A percentile compares a stretch with the other conserved stretches of the same genome.
These are phyloP conservation scores for Simmondsia chinensis DNA, from an alignment of 148 eudicot species.

Conservation along the genomic window DNA sequence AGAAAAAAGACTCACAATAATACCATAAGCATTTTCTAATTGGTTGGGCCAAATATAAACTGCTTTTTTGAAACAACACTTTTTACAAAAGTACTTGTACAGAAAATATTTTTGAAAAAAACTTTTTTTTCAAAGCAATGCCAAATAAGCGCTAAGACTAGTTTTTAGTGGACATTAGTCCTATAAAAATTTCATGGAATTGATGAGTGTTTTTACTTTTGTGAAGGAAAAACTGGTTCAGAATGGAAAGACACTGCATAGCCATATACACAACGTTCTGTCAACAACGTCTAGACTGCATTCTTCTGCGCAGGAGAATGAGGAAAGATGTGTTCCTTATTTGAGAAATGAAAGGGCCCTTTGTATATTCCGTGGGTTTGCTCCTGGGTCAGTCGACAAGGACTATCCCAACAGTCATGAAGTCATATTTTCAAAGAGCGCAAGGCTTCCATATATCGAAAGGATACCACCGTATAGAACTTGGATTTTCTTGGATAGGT, in stretches of 20 bases:
- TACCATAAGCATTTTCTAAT: too few relatives aligned
- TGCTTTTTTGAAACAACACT: too few relatives aligned
- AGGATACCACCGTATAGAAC: conserved; percentile 71
- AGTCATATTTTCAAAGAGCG: conserved; percentile 29
- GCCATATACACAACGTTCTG: conserved; percentile 33
- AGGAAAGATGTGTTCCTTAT: conserved; percentile 30
- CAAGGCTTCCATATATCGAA: conserved; percentile 47
- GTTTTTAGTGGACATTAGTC: not conserved
- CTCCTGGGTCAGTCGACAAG: conserved; percentile 36
- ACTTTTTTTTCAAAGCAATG: too few relatives aligned
- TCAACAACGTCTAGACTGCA: conserved; percentile 21
- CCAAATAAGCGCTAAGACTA: not conserved
- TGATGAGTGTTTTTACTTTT: conserved; percentile 11
- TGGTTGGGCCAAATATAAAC: too few relatives aligned
- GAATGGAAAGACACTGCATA: conserved; percentile 40
- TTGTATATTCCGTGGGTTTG: conserved; percentile 29
- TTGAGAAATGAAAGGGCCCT: conserved; percentile 41
- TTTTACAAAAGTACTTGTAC: too few relatives aligned
- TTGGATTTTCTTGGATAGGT: conserved; percentile 79
- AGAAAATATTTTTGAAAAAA: too few relatives aligned
- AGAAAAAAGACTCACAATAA: too few relatives aligned
- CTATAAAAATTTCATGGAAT: not conserved
- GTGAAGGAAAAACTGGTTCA: conserved; percentile 54
- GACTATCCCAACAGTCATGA: conserved; percentile 36
- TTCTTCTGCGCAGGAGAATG: conserved; percentile 17